Base-by-base conservation (phyloP, 2,329 filamentous ascomycete genomes). In the Aspergillus transmontanensis region DNA sequence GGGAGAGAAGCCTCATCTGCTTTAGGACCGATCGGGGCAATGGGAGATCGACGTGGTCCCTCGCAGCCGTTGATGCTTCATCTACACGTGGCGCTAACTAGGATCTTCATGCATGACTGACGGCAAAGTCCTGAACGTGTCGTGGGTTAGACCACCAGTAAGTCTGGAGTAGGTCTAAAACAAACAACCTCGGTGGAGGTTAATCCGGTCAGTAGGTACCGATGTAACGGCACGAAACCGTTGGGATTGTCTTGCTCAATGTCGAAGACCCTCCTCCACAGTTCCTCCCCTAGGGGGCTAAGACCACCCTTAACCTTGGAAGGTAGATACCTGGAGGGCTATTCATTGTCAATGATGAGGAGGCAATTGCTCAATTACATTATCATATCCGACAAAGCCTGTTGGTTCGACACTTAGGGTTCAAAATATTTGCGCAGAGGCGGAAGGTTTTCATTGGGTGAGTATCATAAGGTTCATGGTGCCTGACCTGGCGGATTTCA, bases 11-110 rank as follows among this genome's bases (percentile, higher is more conserved):
- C 56, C 61, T 66, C 65, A 64, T 67, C 62, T 59, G 64, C 62
- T 41, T 64, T 64, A 63, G 66, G 67, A 64, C 63, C 64, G 67
- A 75, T 73, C 71, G 68, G 70, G 64, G 71, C 69, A 66, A 68
- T 74, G 73, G 72, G 71, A 74, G 75, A 76, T 76, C 74, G 73
- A 73, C 75, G 63, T 68, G 70, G 72, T 77, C 72, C 71, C 74
- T 75, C 71, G 68, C 72, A 76, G 72, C 73, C 74, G 75, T 76
- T 75, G 72, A 73, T 72, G 71, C 71, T 77, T 75, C 69, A 71
- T 66, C 67, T 68, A 71, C 75, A 76, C 73, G 75, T 77, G 75
- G 75, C 73, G 73, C 73, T 76, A 76, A 69, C 74, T 70, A 68
- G 72, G 73, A 75, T 75, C 72, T 70, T 72, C 72, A 75, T 76